Evolutionary conservation across 495 filamentous ascomycete genomes (phyloP).

Genomic region (Penicillium pulvis): DNA sequence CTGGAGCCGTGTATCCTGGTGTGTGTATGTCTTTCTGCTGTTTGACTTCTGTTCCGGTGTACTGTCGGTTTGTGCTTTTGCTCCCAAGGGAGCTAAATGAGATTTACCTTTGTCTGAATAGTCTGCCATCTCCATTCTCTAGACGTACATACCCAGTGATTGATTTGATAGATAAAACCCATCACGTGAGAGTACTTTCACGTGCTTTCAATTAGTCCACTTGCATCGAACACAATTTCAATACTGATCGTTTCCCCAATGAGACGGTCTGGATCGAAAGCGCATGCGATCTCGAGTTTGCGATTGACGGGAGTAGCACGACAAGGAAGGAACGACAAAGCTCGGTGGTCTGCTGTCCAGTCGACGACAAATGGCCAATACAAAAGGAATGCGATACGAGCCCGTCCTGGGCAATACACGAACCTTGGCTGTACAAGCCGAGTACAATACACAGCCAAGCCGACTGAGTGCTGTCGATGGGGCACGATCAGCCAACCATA

Average conservation of each 20-base stretch:
- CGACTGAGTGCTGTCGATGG: not conserved
- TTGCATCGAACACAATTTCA: not conserved
- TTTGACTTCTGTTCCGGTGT: not conserved
- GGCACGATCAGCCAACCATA: conserved; percentile 20
- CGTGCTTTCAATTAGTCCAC: not conserved
- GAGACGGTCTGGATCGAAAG: not conserved
- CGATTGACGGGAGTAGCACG: not conserved
- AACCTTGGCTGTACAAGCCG: not conserved
- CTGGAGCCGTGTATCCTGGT: not conserved
- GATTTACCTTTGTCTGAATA: not conserved
- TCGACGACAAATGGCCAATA: not conserved
- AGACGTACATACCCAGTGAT: not conserved
- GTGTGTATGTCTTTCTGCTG: not conserved
- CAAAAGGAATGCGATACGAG: not conserved
- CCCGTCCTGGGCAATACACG: not conserved
- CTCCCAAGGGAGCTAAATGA: not conserved
- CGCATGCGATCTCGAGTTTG: not conserved
- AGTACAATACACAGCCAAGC: not conserved
- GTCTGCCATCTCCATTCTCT: not conserved
- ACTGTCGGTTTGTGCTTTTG: not conserved
- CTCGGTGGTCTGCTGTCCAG: not conserved
- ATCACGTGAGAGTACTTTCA: not conserved
- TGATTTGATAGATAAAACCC: not conserved
- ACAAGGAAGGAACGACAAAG: not conserved
- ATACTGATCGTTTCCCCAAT: not conserved